Base-by-base conservation (phyloP, 176 grass and related monocot genomes). In the Paspalum notatum region DNA sequence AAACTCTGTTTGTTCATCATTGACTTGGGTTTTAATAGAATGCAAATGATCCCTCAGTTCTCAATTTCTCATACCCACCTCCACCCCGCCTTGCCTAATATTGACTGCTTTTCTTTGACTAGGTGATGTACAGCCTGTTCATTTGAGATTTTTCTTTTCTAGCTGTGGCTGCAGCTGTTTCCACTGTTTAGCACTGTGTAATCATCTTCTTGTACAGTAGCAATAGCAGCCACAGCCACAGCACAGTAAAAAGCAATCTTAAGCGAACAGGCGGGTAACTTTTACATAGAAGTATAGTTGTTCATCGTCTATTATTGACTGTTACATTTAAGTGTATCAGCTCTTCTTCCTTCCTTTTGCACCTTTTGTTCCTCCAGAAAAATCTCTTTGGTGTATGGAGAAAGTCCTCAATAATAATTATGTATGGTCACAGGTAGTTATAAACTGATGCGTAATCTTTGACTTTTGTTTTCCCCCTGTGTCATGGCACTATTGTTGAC, bases 241-340 rank as follows among this genome's bases (percentile, higher is more conserved):
- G n/a, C n/a, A n/a, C n/a, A n/a, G n/a, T n/a, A n/a, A n/a, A n/a
- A n/a, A n/a, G n/a, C n/a, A n/a, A n/a, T n/a, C n/a, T n/a, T n/a
- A n/a, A n/a, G n/a, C n/a, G n/a, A n/a, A n/a, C n/a, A n/a, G n/a
- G n/a, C n/a, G n/a, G n/a, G n/a, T n/a, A 66, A 8, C 73, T 14
- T 74, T 72, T 39, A 18, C 66, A 57, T 57, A 25, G 44, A 3
- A 47, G 44, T 39, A 18, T 63, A 22, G n/a, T n/a, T n/a, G n/a
- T n/a, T n/a, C n/a, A n/a, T n/a, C n/a, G n/a, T n/a, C n/a, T 41
- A 56, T 71, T 62, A 38, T 46, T 54, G 12, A 48, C 46, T 71
- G 41, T 8, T 27, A 72, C 21, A 54, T 77, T 82, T 62, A 54
- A 79, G 56, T 44, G 68, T 2, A 83, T 59, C 27, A 73, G 14